Conservation (phyloP, 768 basidiomycete species). For the Xerocomellus dryophilus region DNA sequence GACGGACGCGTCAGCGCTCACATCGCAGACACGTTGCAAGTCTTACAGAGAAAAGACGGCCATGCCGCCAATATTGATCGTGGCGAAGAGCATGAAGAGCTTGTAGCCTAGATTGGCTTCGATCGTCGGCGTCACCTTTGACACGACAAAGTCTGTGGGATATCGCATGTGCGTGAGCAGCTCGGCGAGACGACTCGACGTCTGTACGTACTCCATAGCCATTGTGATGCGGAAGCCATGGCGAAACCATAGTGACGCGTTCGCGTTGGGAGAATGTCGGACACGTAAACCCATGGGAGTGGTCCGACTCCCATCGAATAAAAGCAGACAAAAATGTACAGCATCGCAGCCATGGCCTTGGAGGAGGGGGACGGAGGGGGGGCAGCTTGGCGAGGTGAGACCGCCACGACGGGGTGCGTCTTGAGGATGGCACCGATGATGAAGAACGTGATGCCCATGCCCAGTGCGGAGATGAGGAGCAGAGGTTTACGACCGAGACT, state of each 20-base stretch:
- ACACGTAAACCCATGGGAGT: conserved; percentile 63
- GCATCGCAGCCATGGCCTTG: conserved; percentile 81
- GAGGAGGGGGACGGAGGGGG: conserved; percentile 46
- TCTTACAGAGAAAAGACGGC: conserved; percentile 60
- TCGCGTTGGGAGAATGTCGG: conserved; percentile 85
- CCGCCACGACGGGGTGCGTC: conserved; percentile 56
- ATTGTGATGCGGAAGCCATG: conserved; percentile 72
- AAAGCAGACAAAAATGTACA: conserved; percentile 86
- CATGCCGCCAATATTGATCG: conserved; percentile 73
- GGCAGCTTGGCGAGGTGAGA: conserved; percentile 38
- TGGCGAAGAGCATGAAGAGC: conserved; percentile 73
- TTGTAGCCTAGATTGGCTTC: conserved; percentile 64
- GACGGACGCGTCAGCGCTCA: neutral
- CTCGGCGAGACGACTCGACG: neutral
- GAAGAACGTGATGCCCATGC: conserved; percentile 80
- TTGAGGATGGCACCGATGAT: conserved; percentile 84
- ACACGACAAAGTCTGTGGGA: conserved; percentile 60
- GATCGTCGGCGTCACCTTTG: conserved; percentile 67
- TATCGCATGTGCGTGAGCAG: neutral
- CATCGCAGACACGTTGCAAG: neutral
- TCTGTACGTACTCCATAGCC: conserved; percentile 67
- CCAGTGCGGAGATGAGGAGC: conserved; percentile 67
- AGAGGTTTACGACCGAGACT: conserved; percentile 65
- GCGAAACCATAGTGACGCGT: conserved; percentile 81
- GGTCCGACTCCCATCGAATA: conserved; percentile 88